These are phyloP conservation scores for Jacaranda mimosifolia DNA, from an alignment of 257 asterid species.

Conservation along the genomic window DNA sequence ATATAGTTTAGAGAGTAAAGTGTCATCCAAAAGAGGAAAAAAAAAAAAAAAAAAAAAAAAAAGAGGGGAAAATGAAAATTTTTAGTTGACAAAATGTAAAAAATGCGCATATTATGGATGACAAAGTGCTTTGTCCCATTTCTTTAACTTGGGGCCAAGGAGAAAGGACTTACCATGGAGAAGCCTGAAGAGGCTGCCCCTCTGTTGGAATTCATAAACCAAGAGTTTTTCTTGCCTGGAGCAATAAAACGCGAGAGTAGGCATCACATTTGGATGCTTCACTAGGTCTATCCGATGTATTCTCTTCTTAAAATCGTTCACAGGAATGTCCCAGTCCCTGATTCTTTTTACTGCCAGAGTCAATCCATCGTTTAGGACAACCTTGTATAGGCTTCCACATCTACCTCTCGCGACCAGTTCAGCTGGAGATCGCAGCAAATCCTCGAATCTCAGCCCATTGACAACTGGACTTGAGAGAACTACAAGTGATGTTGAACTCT, in stretches of 20 bases:
- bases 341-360: slow-evolving; percentile 75
- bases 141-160: too few species aligned
- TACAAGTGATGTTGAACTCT: slow-evolving; percentile 55
- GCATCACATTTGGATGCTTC: slow-evolving; percentile 65
- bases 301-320: slow-evolving; percentile 64
- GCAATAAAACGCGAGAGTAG: slow-evolving; percentile 71
- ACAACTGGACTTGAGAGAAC: slow-evolving; percentile 51
- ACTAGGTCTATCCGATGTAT: slow-evolving; percentile 57
- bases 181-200: slow-evolving; percentile 70
- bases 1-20: too few species aligned
- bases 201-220: slow-evolving; percentile 72
- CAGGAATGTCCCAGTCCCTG: slow-evolving; percentile 64
- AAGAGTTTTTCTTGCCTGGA: slow-evolving; percentile 75
- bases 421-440: slow-evolving; percentile 75
- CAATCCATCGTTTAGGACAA: slow-evolving; percentile 45
- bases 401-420: slow-evolving; percentile 68
- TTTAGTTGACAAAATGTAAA: too few species aligned
- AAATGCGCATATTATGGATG: too few species aligned
- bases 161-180: slow-evolving; percentile 59
- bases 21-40: too few species aligned
- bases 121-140: too few species aligned
- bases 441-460: slow-evolving; percentile 67
- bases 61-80: too few species aligned
- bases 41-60: too few species aligned
- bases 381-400: slow-evolving; percentile 72